Evolutionary conservation across 2,329 filamentous ascomycete genomes (phyloP), one percentile per base, ranked within the genome.

Genomic region (Fusarium abutilonis): DNA sequence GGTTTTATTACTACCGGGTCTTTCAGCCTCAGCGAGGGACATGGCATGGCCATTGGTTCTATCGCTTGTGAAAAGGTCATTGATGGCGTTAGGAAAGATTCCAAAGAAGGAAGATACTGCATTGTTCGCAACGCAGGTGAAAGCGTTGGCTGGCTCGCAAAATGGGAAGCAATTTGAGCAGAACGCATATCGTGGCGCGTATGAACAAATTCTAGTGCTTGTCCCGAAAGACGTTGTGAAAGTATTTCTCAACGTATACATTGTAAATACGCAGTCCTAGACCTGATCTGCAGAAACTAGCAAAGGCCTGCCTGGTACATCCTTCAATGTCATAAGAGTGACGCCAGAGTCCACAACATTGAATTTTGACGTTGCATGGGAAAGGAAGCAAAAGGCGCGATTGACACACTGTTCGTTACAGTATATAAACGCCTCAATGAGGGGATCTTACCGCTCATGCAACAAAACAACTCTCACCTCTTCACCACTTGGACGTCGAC

Each of bases 1-100:
- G 95, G 95, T 0, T 99, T 96, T 73, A 88, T 97, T 21, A 97
- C 93, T 3, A 90, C 89, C 1, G 95, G 94, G 0, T 89, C 91
- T 46, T 97, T 89, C 73, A 93, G 89, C 69, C 83, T 98, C 2
- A 85, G 86, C 3, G 86, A 90, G 63, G 95, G 94, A 0, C 85
- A 83, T 64, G 91, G 89, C 1, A 87, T 87, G 14, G 94, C 88
- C 1, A 82, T 98, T 56, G 95, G 90, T 0, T 89, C 85, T 45
- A 72, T 98, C 23, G 79, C 86, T 13, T 78, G 89, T 1, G 79
- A 80, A 6, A 89, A 82, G 73, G 82, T 90, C 1, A 56, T 84
- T 4, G 76, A 52, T 0, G 73, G 67, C 3, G 43, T 77, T 19
- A 72, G 61, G 40, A 67, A 64, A n/a, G 61, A 74, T 10, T 60